These are phyloP conservation scores for Eutreptiella sp. DNA, from an alignment of 208 protist genomes.

Conservation along the genomic window DNA sequence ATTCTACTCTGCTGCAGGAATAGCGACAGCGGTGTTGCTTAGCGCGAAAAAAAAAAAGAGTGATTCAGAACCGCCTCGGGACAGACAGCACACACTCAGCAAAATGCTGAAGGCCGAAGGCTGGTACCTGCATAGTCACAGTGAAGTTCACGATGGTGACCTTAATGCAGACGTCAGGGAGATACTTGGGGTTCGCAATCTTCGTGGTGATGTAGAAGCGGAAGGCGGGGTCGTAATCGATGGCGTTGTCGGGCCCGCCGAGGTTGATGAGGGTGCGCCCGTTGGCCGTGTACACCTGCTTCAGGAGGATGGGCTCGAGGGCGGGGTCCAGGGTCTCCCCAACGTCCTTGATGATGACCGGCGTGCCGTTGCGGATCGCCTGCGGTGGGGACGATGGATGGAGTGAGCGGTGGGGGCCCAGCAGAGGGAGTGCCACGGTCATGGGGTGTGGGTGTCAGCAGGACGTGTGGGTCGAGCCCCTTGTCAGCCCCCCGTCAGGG, in stretches of 20 bases:
- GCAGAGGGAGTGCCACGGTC: too few relatives aligned
- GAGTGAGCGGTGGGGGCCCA: too few relatives aligned
- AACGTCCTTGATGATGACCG: slow-evolving; percentile 86
- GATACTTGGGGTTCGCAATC: slow-evolving; percentile 88
- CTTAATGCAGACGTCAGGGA: slow-evolving; percentile 90
- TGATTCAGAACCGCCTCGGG: too few relatives aligned
- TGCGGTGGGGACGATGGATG: too few relatives aligned
- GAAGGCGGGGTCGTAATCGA: slow-evolving; percentile 83
- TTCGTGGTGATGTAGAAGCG: slow-evolving; percentile 89
- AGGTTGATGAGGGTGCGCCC: slow-evolving; percentile 63
- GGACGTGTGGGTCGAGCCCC: too few relatives aligned
- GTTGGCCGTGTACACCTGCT: slow-evolving; percentile 66
- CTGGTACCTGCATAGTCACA: slow-evolving; percentile 81
- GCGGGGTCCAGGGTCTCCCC: slow-evolving; percentile 88
- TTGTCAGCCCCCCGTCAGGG: too few relatives aligned
- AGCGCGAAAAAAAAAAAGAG: too few relatives aligned
- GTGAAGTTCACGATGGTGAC: slow-evolving; percentile 95
- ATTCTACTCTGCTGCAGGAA: too few relatives aligned
- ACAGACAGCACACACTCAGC: too few relatives aligned
- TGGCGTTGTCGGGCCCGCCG: slow-evolving; percentile 26
- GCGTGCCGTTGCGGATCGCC: slow-evolving; percentile 80
- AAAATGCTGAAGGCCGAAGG: too few relatives aligned
- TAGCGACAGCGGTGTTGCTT: too few relatives aligned
- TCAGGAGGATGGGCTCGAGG: slow-evolving; percentile 81
- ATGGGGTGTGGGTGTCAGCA: too few relatives aligned